Conservation (phyloP, 2,329 filamentous ascomycete species). For the Botrytis fragariae region DNA sequence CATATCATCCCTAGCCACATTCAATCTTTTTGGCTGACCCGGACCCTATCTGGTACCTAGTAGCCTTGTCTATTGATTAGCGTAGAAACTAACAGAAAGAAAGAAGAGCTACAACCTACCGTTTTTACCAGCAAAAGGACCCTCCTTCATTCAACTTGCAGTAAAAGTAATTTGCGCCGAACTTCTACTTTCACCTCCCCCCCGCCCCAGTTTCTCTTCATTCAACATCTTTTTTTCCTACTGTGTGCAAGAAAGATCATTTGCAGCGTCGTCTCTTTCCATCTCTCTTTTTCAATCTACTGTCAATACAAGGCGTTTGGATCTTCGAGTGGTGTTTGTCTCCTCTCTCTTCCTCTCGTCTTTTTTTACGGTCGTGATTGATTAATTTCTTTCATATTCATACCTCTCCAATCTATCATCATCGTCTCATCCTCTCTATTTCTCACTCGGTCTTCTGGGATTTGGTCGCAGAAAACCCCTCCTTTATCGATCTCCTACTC, state of each 20-base stretch:
- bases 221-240: constrained; percentile 13
- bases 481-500: constrained; percentile 24
- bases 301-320: constrained; percentile 26
- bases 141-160: constrained; percentile 3
- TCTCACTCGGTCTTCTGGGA: constrained; percentile 28
- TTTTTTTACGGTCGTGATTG: constrained; percentile 26
- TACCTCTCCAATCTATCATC: constrained; percentile 30
- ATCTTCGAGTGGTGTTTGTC: constrained; percentile 37
- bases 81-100: constrained; percentile 16
- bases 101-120: not conserved
- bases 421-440: constrained; percentile 34
- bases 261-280: constrained; percentile 16
- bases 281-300: constrained; percentile 16
- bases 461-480: constrained; percentile 29
- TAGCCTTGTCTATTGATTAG: constrained; percentile 11
- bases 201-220: constrained; percentile 13
- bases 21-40: not conserved
- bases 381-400: constrained; percentile 32
- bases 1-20: not conserved
- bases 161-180: constrained; percentile 13
- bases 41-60: not conserved
- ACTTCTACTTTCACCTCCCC: constrained; percentile 14
- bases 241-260: constrained; percentile 7
- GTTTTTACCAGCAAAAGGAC: constrained; percentile 11
- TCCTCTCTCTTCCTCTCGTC: constrained; percentile 35